Evolutionary conservation across 2,329 filamentous ascomycete genomes (phyloP).

Genomic region (Claviceps cyperi): DNA sequence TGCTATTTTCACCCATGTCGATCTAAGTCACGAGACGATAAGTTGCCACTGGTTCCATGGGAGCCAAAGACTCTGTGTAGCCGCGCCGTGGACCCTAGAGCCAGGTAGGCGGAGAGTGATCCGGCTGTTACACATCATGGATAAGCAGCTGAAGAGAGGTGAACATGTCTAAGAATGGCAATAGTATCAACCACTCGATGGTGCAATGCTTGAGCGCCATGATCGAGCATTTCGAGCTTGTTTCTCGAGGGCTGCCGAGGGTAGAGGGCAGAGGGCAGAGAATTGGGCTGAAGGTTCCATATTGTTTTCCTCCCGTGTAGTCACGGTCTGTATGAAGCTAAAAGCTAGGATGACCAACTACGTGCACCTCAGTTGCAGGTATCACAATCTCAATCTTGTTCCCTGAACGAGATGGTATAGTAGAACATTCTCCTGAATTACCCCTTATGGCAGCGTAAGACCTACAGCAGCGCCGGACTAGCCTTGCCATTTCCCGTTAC

Average conservation of each 20-base stretch:
- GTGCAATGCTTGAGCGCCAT: neutral
- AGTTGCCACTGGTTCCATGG: no score
- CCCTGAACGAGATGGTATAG: neutral
- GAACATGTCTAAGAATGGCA: neutral
- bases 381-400: neutral
- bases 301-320: neutral
- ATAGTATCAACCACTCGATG: no score
- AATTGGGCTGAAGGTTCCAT: neutral
- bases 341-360: neutral
- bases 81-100: constrained; percentile 3
- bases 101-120: neutral
- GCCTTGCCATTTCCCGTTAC: constrained; percentile 3
- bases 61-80: neutral
- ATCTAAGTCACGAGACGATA: no score
- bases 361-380: neutral
- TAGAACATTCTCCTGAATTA: neutral
- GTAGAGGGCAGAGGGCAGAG: no score
- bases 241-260: neutral
- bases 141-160: neutral
- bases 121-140: neutral
- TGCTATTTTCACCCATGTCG: no score
- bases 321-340: neutral
- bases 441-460: constrained; percentile 8
- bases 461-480: constrained; percentile 7
- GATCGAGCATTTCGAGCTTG: neutral